Percentiles rank a stretch among this genome's conserved stretches.
Evolutionary conservation across 352 stramenopile species (phyloP).

Genomic region (Globisporangium carolinianum): DNA sequence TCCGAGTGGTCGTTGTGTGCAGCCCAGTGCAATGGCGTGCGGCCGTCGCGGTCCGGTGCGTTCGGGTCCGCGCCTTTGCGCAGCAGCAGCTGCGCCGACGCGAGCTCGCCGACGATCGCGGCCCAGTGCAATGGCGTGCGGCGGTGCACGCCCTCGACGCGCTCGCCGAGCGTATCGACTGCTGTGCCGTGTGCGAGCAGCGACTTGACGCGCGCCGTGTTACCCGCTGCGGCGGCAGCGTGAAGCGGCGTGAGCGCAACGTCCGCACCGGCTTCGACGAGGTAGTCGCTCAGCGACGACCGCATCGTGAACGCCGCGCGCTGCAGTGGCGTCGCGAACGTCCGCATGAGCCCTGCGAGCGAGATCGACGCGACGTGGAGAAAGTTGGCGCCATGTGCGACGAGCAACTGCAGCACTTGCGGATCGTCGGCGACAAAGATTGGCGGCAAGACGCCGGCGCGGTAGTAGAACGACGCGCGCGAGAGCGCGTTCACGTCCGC

Average conservation of each 20-base stretch:
- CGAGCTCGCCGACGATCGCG: conserved; percentile 41
- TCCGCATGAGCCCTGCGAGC: conserved; percentile 33
- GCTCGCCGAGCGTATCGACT: conserved; percentile 52
- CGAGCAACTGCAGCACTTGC: conserved; percentile 56
- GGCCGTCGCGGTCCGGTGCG: conserved; percentile 44
- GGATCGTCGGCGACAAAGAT: conserved; percentile 76
- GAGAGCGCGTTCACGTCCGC: conserved; percentile 58
- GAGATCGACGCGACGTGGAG: conserved; percentile 47
- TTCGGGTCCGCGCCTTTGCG: conserved; percentile 42
- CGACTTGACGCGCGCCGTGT: conserved; percentile 30
- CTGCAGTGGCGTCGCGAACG: conserved; percentile 45
- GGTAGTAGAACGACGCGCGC: conserved; percentile 63
- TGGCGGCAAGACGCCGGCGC: conserved; percentile 40
- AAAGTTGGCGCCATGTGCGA: conserved; percentile 59
- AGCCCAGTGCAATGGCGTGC: conserved; percentile 73
- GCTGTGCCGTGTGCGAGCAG: conserved; percentile 32
- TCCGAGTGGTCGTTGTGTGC: conserved; percentile 55
- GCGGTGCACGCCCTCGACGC: conserved; percentile 47
- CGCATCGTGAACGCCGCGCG: conserved; percentile 60
- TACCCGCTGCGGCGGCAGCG: conserved; percentile 48
- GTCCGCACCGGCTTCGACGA: conserved; percentile 62
- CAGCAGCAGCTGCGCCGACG: conserved; percentile 32
- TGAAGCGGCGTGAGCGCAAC: conserved; percentile 74
- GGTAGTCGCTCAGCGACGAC: conserved; percentile 50
- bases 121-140: conserved; percentile 74